Evolutionary conservation across 768 basidiomycete species (phyloP).

Genomic region (Suillus luteus): DNA sequence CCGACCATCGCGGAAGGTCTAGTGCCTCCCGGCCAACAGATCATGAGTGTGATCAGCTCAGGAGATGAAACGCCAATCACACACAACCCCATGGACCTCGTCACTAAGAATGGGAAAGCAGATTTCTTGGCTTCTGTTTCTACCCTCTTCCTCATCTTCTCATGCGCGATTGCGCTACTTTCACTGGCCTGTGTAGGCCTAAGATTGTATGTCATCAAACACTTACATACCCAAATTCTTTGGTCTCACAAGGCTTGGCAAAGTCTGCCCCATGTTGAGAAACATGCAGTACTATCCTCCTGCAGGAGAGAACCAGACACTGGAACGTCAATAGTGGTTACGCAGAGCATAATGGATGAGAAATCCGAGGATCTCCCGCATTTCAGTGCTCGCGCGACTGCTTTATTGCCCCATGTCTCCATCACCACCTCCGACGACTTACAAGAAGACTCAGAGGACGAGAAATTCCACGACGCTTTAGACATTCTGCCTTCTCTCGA

Average conservation of each 20-base stretch:
- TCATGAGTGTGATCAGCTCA: not conserved
- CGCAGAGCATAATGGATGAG: not conserved
- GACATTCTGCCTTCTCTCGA: conserved; percentile 27
- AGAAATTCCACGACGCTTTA: conserved; percentile 34
- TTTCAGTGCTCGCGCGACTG: not conserved
- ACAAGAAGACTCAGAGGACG: conserved; percentile 26
- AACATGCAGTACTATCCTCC: not conserved
- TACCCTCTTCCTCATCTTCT: conserved; percentile 24
- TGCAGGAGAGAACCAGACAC: not conserved
- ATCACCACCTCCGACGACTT: not conserved
- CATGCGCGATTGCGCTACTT: conserved; percentile 29
- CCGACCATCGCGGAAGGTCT: not conserved
- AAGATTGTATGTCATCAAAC: conserved; percentile 25
- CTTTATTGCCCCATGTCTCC: not conserved
- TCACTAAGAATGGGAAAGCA: not conserved
- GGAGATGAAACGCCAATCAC: not conserved
- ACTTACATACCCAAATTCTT: conserved; percentile 22
- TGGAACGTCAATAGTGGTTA: not conserved
- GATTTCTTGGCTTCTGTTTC: conserved; percentile 1
- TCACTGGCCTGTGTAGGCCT: conserved; percentile 24
- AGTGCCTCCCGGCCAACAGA: not conserved
- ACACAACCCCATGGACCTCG: not conserved
- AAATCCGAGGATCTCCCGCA: not conserved
- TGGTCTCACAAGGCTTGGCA: conserved; percentile 27
- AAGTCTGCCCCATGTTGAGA: conserved; percentile 23